Evolutionary conservation across 352 stramenopile genomes (phyloP), one percentile per base, ranked within the genome.

Genomic region (Phytophthora sojae): DNA sequence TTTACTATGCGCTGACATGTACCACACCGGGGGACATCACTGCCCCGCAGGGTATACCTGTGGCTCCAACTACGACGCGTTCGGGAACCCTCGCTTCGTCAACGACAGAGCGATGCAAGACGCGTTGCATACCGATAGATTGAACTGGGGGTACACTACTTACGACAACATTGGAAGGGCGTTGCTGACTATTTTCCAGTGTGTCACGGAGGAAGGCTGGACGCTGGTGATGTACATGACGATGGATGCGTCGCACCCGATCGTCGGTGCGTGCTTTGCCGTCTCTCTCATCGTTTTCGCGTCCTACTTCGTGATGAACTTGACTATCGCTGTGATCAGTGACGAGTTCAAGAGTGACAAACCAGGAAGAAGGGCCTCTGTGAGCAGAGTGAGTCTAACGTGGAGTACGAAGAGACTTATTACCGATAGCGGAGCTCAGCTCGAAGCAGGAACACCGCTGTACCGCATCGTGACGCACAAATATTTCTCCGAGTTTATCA

Each of bases 161-260:
- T 99, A 98, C 66, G 95, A 99, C 77, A 88, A 96, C 61, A 92
- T 98, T 45, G 72, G 75, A 4, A 82, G 61, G 12, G 86, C 93
- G 6, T 96, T 98, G 42, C 73, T 98, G 21, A 96, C 91, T 5
- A 96, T 98, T 42, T 97, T 98, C 66, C 93, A 98, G 76, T 75
- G 84, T 0, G 87, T 99, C 39, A 98, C 94, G 4, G 69, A 97
- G 26, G 95, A 98, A 76, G 96, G 94, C 0, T 98, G 96, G 96
- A 94, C 83, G 0, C 63, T 77, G 21, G 88, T 98, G 57, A 98
- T 98, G 87, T 95, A 97, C 75, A 90, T 92, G 76, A 78, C 90
- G 29, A 77, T 88, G 76, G 66, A 86, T 44, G 69, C 79, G 19
- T 79, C 80, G n/a, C 61, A 78, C 30, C 67, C 92, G 57, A 15